These are phyloP conservation scores for Diddensiella transvaalensis DNA, from an alignment of 805 yeast genomes.

Conservation along the genomic window DNA sequence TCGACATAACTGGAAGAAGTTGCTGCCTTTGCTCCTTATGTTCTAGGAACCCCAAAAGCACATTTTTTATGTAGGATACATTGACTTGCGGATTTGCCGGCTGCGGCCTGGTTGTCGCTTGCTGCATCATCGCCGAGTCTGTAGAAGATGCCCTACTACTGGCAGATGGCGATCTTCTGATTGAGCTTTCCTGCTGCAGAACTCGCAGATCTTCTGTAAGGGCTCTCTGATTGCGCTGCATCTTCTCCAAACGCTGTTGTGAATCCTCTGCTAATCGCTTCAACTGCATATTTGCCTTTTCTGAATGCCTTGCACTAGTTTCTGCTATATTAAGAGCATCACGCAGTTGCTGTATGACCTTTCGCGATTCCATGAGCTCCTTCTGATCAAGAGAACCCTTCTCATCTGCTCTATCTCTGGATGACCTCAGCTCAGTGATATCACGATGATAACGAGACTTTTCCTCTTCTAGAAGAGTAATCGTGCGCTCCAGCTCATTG, in stretches of 20 bases:
- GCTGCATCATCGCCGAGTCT: not conserved
- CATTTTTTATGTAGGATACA: constrained; percentile 81
- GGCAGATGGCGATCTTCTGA: constrained; percentile 3
- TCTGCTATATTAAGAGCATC: constrained; percentile 27
- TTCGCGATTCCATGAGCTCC: constrained; percentile 29
- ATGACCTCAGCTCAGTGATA: constrained; percentile 22
- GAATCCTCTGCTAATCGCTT: constrained; percentile 36
- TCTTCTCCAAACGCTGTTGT: constrained; percentile 34
- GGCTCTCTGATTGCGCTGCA: constrained; percentile 34
- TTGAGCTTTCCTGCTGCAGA: constrained; percentile 26
- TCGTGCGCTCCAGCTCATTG: constrained; percentile 39
- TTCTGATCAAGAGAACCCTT: constrained; percentile 24
- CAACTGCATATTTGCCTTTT: constrained; percentile 31
- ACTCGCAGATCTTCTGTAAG: constrained; percentile 33
- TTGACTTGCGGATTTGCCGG: constrained; percentile 37
- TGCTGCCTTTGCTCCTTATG: constrained; percentile 88
- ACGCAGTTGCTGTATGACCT: constrained; percentile 23
- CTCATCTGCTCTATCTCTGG: constrained; percentile 27
- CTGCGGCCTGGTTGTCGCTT: constrained; percentile 10
- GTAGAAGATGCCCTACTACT: not conserved
- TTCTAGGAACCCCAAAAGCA: constrained; percentile 84
- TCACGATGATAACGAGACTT: constrained; percentile 25
- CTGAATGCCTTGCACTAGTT: constrained; percentile 28
- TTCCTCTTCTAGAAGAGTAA: constrained; percentile 36
- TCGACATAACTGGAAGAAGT: constrained; percentile 79